phyloP scores from a whole-genome alignment of 805 yeast species.

The Saturnispora saitoi region DNA sequence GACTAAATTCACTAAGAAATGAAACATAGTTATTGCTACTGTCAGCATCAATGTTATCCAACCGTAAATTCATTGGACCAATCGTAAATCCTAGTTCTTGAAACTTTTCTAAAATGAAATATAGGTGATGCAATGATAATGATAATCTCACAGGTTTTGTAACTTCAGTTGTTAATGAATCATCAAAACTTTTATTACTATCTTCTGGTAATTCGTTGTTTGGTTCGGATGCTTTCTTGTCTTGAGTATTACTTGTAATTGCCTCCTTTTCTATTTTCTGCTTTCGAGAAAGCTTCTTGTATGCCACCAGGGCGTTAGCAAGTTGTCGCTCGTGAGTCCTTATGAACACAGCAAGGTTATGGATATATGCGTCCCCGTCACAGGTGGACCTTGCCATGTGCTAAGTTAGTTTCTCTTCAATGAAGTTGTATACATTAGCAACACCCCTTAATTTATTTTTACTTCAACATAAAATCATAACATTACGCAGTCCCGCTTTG shows the following conservation, averaged over 20 bases:
- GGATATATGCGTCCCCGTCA: conserved; percentile 53
- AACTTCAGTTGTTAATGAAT: conserved; percentile 8
- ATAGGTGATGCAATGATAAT: conserved; percentile 55
- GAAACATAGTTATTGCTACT: conserved; percentile 45
- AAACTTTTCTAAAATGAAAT: conserved; percentile 50
- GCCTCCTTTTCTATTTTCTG: conserved; percentile 1
- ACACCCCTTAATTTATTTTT: not conserved
- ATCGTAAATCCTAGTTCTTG: conserved; percentile 39
- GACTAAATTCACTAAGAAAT: conserved; percentile 47
- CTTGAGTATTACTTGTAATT: not conserved
- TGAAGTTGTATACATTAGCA: too few species aligned
- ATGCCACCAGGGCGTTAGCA: conserved; percentile 50
- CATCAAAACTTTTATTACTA: conserved; percentile 11
- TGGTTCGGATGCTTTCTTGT: not conserved
- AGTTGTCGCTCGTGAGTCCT: conserved; percentile 49
- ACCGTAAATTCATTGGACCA: conserved; percentile 54
- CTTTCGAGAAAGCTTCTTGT: conserved; percentile 33
- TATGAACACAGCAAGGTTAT: conserved; percentile 44
- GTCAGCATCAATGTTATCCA: conserved; percentile 48
- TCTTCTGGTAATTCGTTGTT: not conserved
- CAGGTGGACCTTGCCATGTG: conserved; percentile 25
- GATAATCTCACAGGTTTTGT: conserved; percentile 47
- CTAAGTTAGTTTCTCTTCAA: not conserved
- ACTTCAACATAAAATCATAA: not conserved
- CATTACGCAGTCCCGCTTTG: not conserved